Evolutionary conservation across 345 rosid genomes (phyloP).

Genomic region (Boechera divaricarpa): DNA sequence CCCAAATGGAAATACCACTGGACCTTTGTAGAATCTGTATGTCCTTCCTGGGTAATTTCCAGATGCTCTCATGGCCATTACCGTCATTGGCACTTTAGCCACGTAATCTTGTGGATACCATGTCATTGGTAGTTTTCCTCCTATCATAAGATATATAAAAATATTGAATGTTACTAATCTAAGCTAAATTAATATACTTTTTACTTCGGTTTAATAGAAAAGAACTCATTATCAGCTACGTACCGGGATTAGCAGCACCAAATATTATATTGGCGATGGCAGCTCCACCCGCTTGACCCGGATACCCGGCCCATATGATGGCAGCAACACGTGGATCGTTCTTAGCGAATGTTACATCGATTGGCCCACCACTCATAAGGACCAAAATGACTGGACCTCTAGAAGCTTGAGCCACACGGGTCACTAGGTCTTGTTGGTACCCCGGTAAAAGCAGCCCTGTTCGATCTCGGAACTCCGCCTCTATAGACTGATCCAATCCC

Average conservation of each 20-base stretch:
- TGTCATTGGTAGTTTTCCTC: constrained; percentile 93
- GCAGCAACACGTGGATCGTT: constrained; percentile 72
- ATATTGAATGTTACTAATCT: not conserved
- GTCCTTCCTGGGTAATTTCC: constrained; percentile 87
- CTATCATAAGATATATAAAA: constrained; percentile 41
- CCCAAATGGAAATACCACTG: constrained; percentile 85
- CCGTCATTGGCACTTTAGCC: constrained; percentile 80
- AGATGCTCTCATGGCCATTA: constrained; percentile 76
- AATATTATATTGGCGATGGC: constrained; percentile 83
- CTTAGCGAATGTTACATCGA: constrained; percentile 87
- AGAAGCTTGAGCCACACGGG: constrained; percentile 69
- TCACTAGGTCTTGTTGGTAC: constrained; percentile 75
- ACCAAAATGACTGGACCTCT: constrained; percentile 75
- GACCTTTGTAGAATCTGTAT: constrained; percentile 91
- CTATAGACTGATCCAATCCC: constrained; percentile 92
- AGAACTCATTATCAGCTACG: not conserved
- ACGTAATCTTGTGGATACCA: constrained; percentile 90
- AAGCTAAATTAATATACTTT: not conserved
- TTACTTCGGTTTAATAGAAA: not conserved
- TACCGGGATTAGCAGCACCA: constrained; percentile 85
- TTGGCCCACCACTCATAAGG: constrained; percentile 83
- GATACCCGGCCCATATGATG: constrained; percentile 98
- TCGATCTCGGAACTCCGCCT: constrained; percentile 78
- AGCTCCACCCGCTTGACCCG: constrained; percentile 93
- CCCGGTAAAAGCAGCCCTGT: constrained; percentile 73